phyloP scores from a whole-genome alignment of 192 early-diverging fungal genomes.

The Dimargaris xerosporica region DNA sequence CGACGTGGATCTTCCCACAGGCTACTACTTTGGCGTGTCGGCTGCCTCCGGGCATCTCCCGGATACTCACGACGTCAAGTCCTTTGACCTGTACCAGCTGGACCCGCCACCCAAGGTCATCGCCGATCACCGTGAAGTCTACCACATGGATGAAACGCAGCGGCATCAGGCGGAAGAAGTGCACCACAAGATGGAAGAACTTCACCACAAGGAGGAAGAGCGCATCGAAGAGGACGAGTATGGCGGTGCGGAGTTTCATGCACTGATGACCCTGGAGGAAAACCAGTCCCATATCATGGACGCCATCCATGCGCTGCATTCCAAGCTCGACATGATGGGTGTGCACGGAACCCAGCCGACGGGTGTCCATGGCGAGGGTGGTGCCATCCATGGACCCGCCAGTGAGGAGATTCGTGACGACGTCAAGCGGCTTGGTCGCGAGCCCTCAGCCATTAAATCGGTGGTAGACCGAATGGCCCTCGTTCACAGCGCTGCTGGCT shows the following conservation, averaged over 20 bases:
- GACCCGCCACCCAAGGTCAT: conserved; percentile 9
- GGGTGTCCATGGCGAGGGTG: not conserved
- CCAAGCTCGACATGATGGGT: conserved; percentile 5
- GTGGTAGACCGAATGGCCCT: conserved; percentile 8
- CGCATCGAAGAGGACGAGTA: not conserved
- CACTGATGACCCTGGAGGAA: not conserved
- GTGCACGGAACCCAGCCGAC: not conserved
- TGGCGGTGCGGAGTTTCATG: not conserved
- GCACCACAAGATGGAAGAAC: not conserved
- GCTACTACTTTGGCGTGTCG: conserved; percentile 9
- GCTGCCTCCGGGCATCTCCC: not conserved
- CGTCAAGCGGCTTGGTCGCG: not conserved
- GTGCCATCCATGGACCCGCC: not conserved
- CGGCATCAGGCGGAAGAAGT: not conserved
- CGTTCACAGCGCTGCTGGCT: not conserved
- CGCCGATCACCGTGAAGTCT: not conserved
- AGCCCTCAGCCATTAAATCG: not conserved
- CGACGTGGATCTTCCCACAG: conserved; percentile 8
- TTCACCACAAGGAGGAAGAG: not conserved
- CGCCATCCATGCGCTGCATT: conserved; percentile 4
- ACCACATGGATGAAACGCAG: conserved; percentile 6
- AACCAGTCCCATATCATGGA: conserved; percentile 8
- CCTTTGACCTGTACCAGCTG: conserved; percentile 10
- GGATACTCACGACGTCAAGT: conserved; percentile 10
- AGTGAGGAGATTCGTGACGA: not conserved